phyloP scores from a whole-genome alignment of 164 flowering plant genomes.

The Amborella trichopoda region DNA sequence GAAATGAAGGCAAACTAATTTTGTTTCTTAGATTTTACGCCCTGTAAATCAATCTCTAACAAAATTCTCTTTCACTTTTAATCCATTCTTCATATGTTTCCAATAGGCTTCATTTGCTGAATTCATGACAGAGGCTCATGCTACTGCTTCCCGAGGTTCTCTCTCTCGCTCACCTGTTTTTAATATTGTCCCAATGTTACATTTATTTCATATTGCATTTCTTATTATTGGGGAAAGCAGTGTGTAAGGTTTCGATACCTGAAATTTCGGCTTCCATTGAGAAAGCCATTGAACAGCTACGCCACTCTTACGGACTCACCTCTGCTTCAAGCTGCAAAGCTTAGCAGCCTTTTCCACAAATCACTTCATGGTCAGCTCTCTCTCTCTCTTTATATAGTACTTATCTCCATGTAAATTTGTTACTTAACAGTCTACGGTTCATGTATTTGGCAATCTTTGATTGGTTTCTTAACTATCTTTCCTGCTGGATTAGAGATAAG shows the following conservation, averaged over 20 bases:
- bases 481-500: too few species aligned
- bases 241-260: conserved; percentile 52
- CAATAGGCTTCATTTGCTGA: conserved; percentile 55
- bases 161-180: neutral
- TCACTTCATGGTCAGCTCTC: too few species aligned
- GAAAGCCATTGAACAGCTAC: conserved; percentile 48
- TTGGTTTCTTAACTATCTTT: too few species aligned
- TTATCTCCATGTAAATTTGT: too few species aligned
- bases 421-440: too few species aligned
- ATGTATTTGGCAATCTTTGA: too few species aligned
- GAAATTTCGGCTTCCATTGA: conserved; percentile 44
- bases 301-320: conserved; percentile 38
- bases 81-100: neutral
- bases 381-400: too few species aligned
- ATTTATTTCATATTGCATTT: too few species aligned
- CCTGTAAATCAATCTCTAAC: neutral
- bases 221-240: too few species aligned
- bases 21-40: neutral
- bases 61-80: neutral
- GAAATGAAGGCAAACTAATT: conserved; percentile 19
- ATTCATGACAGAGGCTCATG: conserved; percentile 49
- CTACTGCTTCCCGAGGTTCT: conserved; percentile 48
- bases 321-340: conserved; percentile 19
- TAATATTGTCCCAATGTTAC: too few species aligned
- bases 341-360: too few species aligned